Evolutionary conservation across 495 filamentous ascomycete species (phyloP).

Genomic region (Chaetomium cochliodes): DNA sequence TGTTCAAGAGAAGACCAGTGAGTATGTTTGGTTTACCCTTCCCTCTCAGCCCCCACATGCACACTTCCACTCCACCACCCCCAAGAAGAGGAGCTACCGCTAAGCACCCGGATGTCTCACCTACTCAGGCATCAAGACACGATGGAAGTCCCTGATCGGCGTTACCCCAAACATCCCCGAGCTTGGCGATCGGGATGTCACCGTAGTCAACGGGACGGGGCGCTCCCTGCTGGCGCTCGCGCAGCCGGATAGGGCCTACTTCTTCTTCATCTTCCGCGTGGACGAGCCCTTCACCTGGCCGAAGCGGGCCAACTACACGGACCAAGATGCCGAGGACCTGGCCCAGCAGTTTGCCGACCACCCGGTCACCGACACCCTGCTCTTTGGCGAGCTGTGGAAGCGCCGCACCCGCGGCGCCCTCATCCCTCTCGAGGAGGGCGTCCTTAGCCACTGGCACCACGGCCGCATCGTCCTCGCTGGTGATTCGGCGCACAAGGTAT

Average conservation of each 20-base stretch:
- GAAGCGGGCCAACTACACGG: constrained; percentile 25
- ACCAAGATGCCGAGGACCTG: constrained; percentile 30
- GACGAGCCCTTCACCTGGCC: constrained; percentile 30
- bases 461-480: constrained; percentile 36
- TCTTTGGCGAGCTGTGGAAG: constrained; percentile 38
- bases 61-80: background rate
- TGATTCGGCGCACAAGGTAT: background rate
- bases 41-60: background rate
- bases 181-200: background rate
- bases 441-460: constrained; percentile 34
- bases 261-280: constrained; percentile 24
- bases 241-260: constrained; percentile 7
- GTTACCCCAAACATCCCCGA: background rate
- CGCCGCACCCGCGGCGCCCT: constrained; percentile 13
- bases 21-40: background rate
- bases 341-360: constrained; percentile 26
- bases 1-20: background rate
- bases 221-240: background rate
- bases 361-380: constrained; percentile 26
- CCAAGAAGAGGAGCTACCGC: too few species aligned
- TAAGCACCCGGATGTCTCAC: too few species aligned
- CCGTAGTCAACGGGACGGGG: background rate
- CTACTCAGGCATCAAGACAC: background rate
- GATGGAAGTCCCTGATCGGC: background rate
- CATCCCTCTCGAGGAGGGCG: constrained; percentile 37